Evolutionary conservation across 148 eudicot genomes (phyloP), one percentile per base, ranked within the genome.

Genomic region (Fagopyrum homotropicum): DNA sequence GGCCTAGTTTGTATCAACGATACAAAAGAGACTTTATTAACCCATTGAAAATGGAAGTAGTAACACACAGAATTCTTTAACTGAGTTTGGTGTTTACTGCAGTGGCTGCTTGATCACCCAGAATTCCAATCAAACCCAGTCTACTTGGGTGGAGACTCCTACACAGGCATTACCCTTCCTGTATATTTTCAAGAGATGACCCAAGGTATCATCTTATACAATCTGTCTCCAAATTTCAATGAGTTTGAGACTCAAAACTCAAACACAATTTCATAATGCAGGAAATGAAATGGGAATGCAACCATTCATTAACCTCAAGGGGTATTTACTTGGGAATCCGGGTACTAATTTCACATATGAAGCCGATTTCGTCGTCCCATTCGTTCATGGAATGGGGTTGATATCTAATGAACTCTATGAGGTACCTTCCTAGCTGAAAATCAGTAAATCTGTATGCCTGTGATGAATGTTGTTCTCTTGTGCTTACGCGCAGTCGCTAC

Each of bases 91-190:
- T 45, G 35, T 46, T 2, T 15, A 14, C 72, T 83, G 73, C 63
- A 88, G 90, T 90, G 89, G 90, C 7, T 88, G 15, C 45, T 69
- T 9, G 77, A 74, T 64, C 87, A 88, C 78, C 81, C 87, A 11
- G 77, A 85, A 48, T 88, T 87, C 54, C 26, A 68, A 43, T 77
- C 84, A 29, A 87, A 88, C 70, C 84, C 85, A 11, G 74, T 90
- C 12, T 90, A 86, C 63, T 55, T 90, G n/a, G 91, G 86, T 16
- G 91, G 95, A 54, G 95, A 88, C 72, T 90, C 95, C 0, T 90
- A 88, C 66, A 76, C 81, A 2, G 95, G 92, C 55, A 45, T 82
- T 17, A 81, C 88, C 29, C 88, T 90, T 75, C 95, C 92, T 4
- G 29, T 77, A 2, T 77, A 80, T 59, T 77, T 81, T 69, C 51